Evolutionary conservation across 148 eudicot genomes (phyloP), one percentile per base, ranked within the genome.

Genomic region (Cornus controversa): DNA sequence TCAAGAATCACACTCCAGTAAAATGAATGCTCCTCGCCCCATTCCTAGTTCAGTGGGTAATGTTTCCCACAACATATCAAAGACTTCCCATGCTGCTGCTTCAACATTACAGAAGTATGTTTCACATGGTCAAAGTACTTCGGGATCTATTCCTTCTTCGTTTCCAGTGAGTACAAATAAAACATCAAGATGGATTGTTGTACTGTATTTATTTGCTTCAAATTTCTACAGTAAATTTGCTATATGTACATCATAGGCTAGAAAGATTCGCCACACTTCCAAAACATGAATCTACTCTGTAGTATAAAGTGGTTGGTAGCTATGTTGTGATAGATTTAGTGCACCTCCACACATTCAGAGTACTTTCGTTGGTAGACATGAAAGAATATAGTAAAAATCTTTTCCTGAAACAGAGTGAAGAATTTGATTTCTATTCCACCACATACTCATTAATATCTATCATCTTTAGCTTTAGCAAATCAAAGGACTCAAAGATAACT

Each of bases 131-230:
- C 79, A 25, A 58, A 73, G 67, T 28, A 58, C 64, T 34, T 45
- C 68, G 34, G 54, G 15, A 57, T 23, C 67, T 50, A 50, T 23
- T 69, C 66, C 54, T 15, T 64, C 66, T 29, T 6, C 72, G 50
- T 40, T 36, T 13, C 79, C 27, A 36, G 79, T 77, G 58, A 77
- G 79, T 77, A 8, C 37, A 77, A 54, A 76, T 11, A 67, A 65
- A 27, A 24, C 29, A 67, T 67, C 72, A 28, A 27, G n/a, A 25
- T 29, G 23, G 26, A 76, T 22, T 47, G 8, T 25, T 22, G 7
- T 67, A 29, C 18, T 57, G 23, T 24, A 29, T 29, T 2, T 31
- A 34, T 62, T 36, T 62, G 42, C 42, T 67, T 31, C 2, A 67
- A 6, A 27, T 25, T 15, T 67, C 24, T 29, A 29, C 10, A 4